phyloP scores from a whole-genome alignment of 257 asterid genomes.

The Thymus mandschuricus region DNA sequence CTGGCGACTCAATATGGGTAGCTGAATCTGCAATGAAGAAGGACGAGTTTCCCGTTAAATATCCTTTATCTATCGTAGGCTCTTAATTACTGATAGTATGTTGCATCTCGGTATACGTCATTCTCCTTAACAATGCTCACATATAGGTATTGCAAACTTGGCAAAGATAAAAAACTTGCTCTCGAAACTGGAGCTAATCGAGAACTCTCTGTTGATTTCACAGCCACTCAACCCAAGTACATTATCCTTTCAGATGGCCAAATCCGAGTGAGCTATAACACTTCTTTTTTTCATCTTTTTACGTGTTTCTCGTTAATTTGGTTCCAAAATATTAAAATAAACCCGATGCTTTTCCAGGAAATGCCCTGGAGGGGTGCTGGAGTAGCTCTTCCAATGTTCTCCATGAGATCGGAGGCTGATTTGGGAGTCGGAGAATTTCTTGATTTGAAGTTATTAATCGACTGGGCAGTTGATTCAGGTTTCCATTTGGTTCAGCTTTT shows the following conservation, averaged over 20 bases:
- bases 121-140: slow-evolving; percentile 69
- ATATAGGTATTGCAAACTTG: slow-evolving; percentile 79
- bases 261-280: slow-evolving; percentile 76
- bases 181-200: slow-evolving; percentile 79
- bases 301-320: slow-evolving; percentile 8
- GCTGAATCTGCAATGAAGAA: slow-evolving; percentile 68
- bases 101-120: slow-evolving; percentile 19
- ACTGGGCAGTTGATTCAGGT: slow-evolving; percentile 91
- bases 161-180: slow-evolving; percentile 48
- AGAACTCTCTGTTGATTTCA: slow-evolving; percentile 62
- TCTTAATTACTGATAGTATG: slow-evolving; percentile 10
- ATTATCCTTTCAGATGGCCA: slow-evolving; percentile 82
- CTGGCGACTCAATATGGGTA: slow-evolving; percentile 83
- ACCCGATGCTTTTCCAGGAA: slow-evolving; percentile 53
- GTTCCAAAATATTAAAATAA: not conserved
- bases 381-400: slow-evolving; percentile 94
- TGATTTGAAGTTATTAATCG: slow-evolving; percentile 88
- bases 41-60: slow-evolving; percentile 87
- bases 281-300: not conserved
- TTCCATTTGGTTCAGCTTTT: slow-evolving; percentile 95
- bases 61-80: slow-evolving; percentile 55
- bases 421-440: slow-evolving; percentile 98
- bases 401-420: slow-evolving; percentile 85
- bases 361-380: slow-evolving; percentile 99
- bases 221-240: slow-evolving; percentile 63